Base-by-base conservation (phyloP, 2,329 filamentous ascomycete species). In the Neonectria hederae region DNA sequence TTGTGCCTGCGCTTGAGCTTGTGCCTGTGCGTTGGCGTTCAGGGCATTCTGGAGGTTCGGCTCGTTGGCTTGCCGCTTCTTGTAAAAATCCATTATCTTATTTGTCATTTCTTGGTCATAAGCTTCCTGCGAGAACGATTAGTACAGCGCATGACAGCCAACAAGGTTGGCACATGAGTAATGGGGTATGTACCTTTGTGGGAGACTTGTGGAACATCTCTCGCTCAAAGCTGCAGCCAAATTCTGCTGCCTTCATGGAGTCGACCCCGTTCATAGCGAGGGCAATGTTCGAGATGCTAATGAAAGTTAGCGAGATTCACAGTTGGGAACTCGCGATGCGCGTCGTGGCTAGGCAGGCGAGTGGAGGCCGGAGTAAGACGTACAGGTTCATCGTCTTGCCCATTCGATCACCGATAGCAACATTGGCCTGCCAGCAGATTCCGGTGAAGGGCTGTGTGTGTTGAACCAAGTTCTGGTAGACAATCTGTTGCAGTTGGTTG, bases 221-320 rank as follows among this genome's bases (percentile, higher is more conserved):
- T 38, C 82, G 79, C 71, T 88, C 86, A 61, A 82, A 83, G 1
- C 75, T 74, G 24, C 86, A 72, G 17, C 81, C 83, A n/a, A 75
- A 76, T 10, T 79, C 72, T 0, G 83, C 75, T 2, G 83, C 79
- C 59, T 80, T 80, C 54, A 78, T 73, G 32, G 77, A 78, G 30
- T 85, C 82, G 14, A 78, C 68, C 14, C 70, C 69, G 3, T 78
- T 79, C 66, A 82, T 78, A 7, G 83, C 84, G 17, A 87, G 77
- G 5, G 81, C 78, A 17, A 84, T 80, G 59, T 85, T 87, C 14
- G 84, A 79, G 48, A 87, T 81, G n/a, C 85, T 88, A 40, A 6
- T 51, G 35, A 42, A 28, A 24, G 66, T 70, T 28, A 67, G 65
- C 48, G 54, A 45, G 62, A 69, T 62, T 68, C 61, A n/a, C 32